Evolutionary conservation across 1,139 yeast genomes (phyloP), one percentile per base, ranked within the genome.

Genomic region (Yamadazyma aaseri): DNA sequence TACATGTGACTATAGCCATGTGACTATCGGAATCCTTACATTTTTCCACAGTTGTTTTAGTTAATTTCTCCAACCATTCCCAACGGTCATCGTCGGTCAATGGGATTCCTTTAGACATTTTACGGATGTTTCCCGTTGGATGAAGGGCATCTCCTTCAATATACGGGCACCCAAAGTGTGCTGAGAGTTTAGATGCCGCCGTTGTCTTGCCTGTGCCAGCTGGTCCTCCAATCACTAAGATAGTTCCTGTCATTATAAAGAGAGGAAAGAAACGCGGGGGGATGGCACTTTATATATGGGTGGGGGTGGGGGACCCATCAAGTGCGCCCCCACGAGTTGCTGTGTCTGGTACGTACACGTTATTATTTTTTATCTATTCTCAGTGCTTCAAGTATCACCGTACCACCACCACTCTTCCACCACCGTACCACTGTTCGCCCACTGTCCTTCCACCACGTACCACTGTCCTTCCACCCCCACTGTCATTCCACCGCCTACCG

Each of bases 191-290:
- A n/a, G 61, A 60, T 0, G 87, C 95, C 18, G 85, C 73, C 2
- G 96, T 86, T 20, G 94, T 73, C 56, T 90, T 90, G 2, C 97
- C 97, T 3, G 95, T 84, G 9, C 97, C 97, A 0, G 96, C 89
- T 2, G 97, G 96, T 0, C 98, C 98, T 2, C 94, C 96, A 12
- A 70, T 73, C 8, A 71, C 69, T 20, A 68, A 56, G 3, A 69
- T 65, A 2, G 56, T 55, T n/a, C 51, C 42, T 17, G 41, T 42
- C 45, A 42, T 40, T 13, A 13, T 28, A 10, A 13, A 5, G 5
- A 8, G 32, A 36, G 31, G 29, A 20, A 17, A 33, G 28, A 35
- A 30, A 28, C 24, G 28, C 24, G 27, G 31, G 23, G 37, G 37
- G 28, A 21, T n/a, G n/a, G n/a, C n/a, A n/a, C n/a, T n/a, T 20